Evolutionary conservation across 257 asterid species (phyloP).

Genomic region (Leonotis leonurus): DNA sequence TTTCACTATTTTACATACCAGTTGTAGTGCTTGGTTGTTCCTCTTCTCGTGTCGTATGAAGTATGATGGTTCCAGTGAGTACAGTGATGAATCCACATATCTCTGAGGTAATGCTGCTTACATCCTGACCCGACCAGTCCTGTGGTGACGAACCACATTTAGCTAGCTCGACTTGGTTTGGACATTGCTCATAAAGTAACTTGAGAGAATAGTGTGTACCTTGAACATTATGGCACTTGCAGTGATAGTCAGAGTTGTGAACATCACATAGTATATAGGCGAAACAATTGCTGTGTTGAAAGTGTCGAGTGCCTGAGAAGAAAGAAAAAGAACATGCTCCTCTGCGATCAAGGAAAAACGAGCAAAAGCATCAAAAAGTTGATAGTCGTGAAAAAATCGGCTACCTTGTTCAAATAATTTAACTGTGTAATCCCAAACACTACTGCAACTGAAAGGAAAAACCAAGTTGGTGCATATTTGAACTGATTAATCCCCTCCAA

Average conservation of each 20-base stretch:
- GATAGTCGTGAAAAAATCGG: not conserved
- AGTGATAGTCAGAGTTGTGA: slow-evolving; percentile 72
- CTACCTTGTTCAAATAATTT: slow-evolving; percentile 85
- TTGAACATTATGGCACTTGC: slow-evolving; percentile 93
- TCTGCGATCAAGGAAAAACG: not conserved
- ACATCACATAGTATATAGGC: slow-evolving; percentile 83
- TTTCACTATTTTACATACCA: slow-evolving; percentile 27
- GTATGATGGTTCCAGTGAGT: slow-evolving; percentile 70
- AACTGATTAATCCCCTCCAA: slow-evolving; percentile 76
- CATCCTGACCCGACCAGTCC: slow-evolving; percentile 84
- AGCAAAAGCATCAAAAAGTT: not conserved
- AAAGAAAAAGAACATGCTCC: not conserved
- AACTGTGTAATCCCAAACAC: slow-evolving; percentile 60
- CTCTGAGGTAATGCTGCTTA: slow-evolving; percentile 67
- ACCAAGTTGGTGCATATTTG: slow-evolving; percentile 67
- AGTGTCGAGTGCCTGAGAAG: slow-evolving; percentile 65
- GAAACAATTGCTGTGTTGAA: slow-evolving; percentile 83
- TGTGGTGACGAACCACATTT: slow-evolving; percentile 10
- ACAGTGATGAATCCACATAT: slow-evolving; percentile 79
- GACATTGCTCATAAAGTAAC: too few species aligned
- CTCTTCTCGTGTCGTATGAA: slow-evolving; percentile 67
- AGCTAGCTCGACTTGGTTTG: too few species aligned
- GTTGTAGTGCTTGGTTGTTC: slow-evolving; percentile 42
- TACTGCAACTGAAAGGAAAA: slow-evolving; percentile 57
- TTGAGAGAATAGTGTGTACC: too few species aligned